A percentile compares a stretch with the other conserved stretches of the same genome.
phyloP scores from a whole-genome alignment of 2,329 filamentous ascomycete genomes.

The Karstenula rhodostoma region DNA sequence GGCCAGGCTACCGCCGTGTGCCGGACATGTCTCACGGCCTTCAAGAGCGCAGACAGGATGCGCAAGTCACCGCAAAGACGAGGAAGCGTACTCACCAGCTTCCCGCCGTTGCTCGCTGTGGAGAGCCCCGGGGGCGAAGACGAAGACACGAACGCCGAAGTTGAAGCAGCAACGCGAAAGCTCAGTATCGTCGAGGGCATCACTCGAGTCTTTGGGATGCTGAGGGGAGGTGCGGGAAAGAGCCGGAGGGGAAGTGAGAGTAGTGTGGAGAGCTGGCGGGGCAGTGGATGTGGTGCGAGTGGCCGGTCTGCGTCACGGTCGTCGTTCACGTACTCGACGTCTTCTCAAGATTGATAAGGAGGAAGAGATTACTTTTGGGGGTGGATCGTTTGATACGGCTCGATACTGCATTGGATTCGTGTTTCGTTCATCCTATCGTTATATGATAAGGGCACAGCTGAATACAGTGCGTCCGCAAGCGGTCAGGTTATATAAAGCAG shows the following conservation, averaged over 20 bases:
- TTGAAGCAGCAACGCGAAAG: background rate
- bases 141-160: background rate
- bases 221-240: background rate
- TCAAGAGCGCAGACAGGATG: slow-evolving; percentile 10
- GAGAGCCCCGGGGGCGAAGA: background rate
- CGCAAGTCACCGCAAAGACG: background rate
- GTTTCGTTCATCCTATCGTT: background rate
- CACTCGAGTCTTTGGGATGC: background rate
- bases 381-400: background rate
- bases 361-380: background rate
- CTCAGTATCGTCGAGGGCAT: background rate
- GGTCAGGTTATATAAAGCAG: no score
- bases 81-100: slow-evolving; percentile 16
- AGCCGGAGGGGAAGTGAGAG: background rate
- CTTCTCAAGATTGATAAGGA: background rate
- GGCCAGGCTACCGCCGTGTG: slow-evolving; percentile 15
- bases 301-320: background rate
- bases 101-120: slow-evolving; percentile 22
- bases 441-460: background rate
- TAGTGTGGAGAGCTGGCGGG: background rate
- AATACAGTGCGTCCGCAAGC: background rate
- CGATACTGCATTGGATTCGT: background rate
- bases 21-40: slow-evolving; percentile 16
- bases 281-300: background rate
- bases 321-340: background rate